A percentile compares a stretch with the other conserved stretches of the same genome.
These are phyloP conservation scores for Alternaria brassicicola DNA, from an alignment of 2,329 filamentous ascomycete genomes.

Conservation along the genomic window DNA sequence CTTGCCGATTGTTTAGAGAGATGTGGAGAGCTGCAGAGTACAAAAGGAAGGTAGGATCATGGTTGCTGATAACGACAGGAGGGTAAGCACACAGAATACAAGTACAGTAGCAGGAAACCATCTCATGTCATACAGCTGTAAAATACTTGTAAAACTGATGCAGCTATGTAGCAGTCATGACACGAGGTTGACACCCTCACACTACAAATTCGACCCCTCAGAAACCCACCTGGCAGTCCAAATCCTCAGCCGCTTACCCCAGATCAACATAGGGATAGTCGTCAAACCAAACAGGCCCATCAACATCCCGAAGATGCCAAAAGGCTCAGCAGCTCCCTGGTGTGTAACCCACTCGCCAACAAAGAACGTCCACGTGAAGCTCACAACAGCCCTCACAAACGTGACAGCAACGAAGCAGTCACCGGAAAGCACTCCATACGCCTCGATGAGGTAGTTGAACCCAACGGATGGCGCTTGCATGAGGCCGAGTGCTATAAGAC, in stretches of 20 bases:
- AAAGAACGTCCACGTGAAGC: slow-evolving; percentile 63
- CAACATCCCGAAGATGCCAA: slow-evolving; percentile 60
- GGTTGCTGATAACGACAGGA: neutral
- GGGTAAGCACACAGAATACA: too few species aligned
- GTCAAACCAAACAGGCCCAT: slow-evolving; percentile 56
- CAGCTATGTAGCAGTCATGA: neutral
- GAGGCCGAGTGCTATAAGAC: slow-evolving; percentile 50
- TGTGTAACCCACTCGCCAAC: slow-evolving; percentile 56
- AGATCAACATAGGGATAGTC: slow-evolving; percentile 48
- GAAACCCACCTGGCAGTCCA: slow-evolving; percentile 48
- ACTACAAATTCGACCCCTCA: slow-evolving; percentile 21
- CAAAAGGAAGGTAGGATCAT: neutral
- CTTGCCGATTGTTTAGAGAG: neutral
- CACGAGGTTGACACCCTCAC: neutral
- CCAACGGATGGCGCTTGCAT: slow-evolving; percentile 53
- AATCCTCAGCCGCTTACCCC: slow-evolving; percentile 51
- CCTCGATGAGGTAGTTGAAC: slow-evolving; percentile 59
- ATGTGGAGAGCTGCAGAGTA: neutral
- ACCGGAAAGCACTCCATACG: slow-evolving; percentile 55
- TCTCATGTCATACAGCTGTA: neutral
- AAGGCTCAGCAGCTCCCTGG: slow-evolving; percentile 55
- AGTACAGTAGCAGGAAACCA: neutral
- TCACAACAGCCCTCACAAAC: slow-evolving; percentile 56
- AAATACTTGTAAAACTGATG: neutral
- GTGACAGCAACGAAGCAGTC: slow-evolving; percentile 63